Evolutionary conservation across 139 green algal species (phyloP).

Genomic region (Protoeuglena noctilucae): DNA sequence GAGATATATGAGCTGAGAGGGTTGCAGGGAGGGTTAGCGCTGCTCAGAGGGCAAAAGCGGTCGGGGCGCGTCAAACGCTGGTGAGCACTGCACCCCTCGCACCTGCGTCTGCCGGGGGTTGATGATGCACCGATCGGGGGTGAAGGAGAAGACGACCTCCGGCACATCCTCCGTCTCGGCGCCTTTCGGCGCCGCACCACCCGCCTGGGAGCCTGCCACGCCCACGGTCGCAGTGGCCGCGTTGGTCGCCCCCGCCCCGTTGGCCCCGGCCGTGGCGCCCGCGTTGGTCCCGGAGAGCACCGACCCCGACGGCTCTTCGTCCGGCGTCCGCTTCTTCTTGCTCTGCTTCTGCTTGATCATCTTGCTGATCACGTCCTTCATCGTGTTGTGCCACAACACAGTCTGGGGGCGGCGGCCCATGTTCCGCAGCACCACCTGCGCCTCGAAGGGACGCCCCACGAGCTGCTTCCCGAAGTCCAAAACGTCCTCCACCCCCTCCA

Average conservation of each 20-base stretch:
- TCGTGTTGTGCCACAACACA: conserved; percentile 34
- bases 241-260: conserved; percentile 29
- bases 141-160: conserved; percentile 1
- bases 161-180: not conserved
- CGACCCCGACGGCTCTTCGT: not conserved
- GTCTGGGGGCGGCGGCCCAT: conserved; percentile 26
- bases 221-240: too few species aligned
- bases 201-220: not conserved
- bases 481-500: conserved; percentile 23
- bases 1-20: too few species aligned
- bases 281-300: conserved; percentile 11
- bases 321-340: conserved; percentile 12
- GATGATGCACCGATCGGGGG: not conserved
- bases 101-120: not conserved
- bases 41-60: too few species aligned
- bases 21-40: too few species aligned
- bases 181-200: not conserved
- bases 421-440: conserved; percentile 39
- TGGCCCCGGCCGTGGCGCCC: conserved; percentile 35
- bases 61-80: too few species aligned
- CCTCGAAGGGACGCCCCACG: conserved; percentile 29
- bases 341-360: conserved; percentile 4
- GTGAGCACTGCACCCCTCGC: too few species aligned
- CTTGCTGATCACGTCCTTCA: conserved; percentile 24
- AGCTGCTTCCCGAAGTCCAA: conserved; percentile 57